A percentile compares a stretch with the other conserved stretches of the same genome.
Evolutionary conservation across 306 rosid species (phyloP).

Genomic region (Pyrus betulifolia): DNA sequence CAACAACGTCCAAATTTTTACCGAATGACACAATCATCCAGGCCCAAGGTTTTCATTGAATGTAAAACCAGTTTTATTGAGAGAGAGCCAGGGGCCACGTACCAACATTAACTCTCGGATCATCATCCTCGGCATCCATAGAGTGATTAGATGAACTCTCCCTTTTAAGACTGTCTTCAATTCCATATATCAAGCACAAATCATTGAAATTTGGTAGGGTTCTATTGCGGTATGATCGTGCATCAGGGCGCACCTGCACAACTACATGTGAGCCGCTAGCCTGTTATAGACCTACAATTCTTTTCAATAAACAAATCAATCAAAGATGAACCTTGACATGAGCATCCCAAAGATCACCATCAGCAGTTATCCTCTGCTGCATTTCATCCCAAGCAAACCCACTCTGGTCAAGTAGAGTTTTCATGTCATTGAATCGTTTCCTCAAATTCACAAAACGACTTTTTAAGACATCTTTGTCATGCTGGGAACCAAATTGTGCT

Average conservation of each 20-base stretch:
- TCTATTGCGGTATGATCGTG: slow-evolving; percentile 31
- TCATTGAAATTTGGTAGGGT: slow-evolving; percentile 52
- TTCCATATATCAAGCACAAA: slow-evolving; percentile 45
- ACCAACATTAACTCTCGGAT: slow-evolving; percentile 29
- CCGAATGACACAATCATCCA: not conserved
- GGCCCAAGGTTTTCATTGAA: not conserved
- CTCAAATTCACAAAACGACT: slow-evolving; percentile 36
- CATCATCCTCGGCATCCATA: slow-evolving; percentile 19
- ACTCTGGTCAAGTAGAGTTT: slow-evolving; percentile 33
- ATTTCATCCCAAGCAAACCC: slow-evolving; percentile 58
- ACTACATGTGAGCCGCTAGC: slow-evolving; percentile 16
- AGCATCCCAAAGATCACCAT: slow-evolving; percentile 42
- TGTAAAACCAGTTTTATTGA: not conserved
- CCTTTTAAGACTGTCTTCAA: not conserved
- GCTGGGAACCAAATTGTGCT: slow-evolving; percentile 38
- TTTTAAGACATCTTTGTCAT: slow-evolving; percentile 33
- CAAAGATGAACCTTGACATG: slow-evolving; percentile 35
- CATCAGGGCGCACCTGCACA: slow-evolving; percentile 41
- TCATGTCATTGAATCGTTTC: slow-evolving; percentile 42
- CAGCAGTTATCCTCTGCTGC: slow-evolving; percentile 42
- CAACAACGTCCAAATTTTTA: not conserved
- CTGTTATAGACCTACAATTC: not conserved
- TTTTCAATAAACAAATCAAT: not conserved
- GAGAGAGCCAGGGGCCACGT: not conserved
- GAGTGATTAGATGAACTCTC: slow-evolving; percentile 16